Base-by-base conservation (phyloP, 148 eudicot species). In the Cornus controversa region DNA sequence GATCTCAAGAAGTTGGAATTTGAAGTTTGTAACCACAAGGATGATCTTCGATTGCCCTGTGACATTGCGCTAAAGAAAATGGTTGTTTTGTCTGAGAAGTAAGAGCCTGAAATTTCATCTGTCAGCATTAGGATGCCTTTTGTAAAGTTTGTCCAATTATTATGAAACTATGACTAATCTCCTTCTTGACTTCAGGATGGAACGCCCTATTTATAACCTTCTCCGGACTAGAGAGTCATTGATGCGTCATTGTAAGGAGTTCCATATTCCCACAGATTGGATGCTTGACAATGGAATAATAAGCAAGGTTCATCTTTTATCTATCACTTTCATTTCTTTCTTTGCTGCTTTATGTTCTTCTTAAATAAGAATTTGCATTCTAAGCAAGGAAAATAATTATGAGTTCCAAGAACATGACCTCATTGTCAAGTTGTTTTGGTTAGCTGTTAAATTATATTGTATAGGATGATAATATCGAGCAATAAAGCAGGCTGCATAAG, bases 201-300 rank as follows among this genome's bases (percentile, higher is more conserved):
- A 93, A 69, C 92, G 89, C 16, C 86, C 80, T 20, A 82, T 91
- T 53, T 82, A 91, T 81, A 90, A 82, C 73, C 85, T 91, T 78
- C 82, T 86, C 37, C 86, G 95, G 69, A 88, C 88, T 47, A 88
- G 92, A 82, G 98, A 91, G 28, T 82, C 84, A 40, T 77, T 89
- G 77, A 85, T 90, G 77, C 85, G 88, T 68, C 84, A 79, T 77
- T 90, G 93, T 84, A 91, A 91, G 83, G 91, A 85, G 76, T 93
- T 88, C 73, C 83, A 84, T 45, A 90, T 91, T 79, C 98, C 98
- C 22, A 87, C 90, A 60, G 91, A 91, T 25, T 91, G 98, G 98
- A 91, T 91, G 98, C 89, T 85, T 60, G 98, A 93, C 77, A 83
- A 66, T 72, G 98, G 93, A 45, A 91, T 93, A 81, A 79, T 93